These are phyloP conservation scores for Neospermospora avenae DNA, from an alignment of 2,329 filamentous ascomycete species.

Conservation along the genomic window DNA sequence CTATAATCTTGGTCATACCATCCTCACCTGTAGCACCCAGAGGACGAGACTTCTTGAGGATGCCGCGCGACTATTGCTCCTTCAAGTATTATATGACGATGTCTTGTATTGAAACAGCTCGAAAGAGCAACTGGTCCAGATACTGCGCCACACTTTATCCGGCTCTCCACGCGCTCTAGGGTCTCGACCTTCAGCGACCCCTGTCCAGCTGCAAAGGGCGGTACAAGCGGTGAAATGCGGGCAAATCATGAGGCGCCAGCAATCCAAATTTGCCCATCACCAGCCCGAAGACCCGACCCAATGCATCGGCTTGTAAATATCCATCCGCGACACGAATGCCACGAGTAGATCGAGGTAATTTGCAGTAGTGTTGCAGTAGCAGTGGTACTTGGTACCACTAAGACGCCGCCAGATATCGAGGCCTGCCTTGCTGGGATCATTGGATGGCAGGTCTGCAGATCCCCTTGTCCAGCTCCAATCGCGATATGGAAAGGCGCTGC, in stretches of 20 bases:
- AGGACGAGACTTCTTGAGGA: too few relatives aligned
- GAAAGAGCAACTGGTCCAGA: neutral
- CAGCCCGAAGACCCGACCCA: constrained; percentile 4
- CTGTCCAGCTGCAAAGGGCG: neutral
- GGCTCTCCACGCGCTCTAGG: neutral
- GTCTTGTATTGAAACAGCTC: too few relatives aligned
- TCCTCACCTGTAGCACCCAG: too few relatives aligned
- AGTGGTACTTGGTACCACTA: constrained; percentile 23
- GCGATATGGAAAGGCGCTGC: constrained; percentile 17
- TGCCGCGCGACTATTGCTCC: too few relatives aligned
- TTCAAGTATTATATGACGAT: too few relatives aligned
- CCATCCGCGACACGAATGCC: neutral
- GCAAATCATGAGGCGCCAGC: constrained; percentile 27
- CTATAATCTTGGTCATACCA: too few relatives aligned
- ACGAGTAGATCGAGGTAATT: neutral
- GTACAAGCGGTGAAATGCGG: constrained; percentile 12
- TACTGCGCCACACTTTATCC: neutral
- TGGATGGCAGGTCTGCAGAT: constrained; percentile 17
- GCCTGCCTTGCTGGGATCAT: constrained; percentile 20
- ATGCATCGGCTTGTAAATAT: constrained; percentile 1
- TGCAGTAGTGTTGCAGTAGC: constrained; percentile 10
- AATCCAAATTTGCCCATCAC: neutral
- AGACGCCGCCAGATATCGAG: constrained; percentile 12
- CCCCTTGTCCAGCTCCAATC: constrained; percentile 22
- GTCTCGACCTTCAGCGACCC: neutral